Conservation (phyloP, 129 eudicot species). For the Kitagawia praeruptora region DNA sequence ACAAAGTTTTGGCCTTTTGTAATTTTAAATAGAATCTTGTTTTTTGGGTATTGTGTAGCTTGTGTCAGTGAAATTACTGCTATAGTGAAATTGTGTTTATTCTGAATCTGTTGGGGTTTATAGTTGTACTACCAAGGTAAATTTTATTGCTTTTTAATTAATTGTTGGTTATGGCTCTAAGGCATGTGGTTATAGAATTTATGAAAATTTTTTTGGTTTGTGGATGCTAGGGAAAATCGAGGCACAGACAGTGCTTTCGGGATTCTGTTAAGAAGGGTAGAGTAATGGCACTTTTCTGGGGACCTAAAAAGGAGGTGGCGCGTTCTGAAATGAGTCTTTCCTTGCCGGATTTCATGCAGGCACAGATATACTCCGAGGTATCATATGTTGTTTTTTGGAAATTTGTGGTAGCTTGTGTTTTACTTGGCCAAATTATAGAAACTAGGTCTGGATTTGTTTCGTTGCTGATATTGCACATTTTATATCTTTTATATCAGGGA, state of each 20-base stretch:
- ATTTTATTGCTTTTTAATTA: not conserved
- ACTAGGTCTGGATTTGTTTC: not conserved
- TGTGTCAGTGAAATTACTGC: not conserved
- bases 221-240: slow-evolving; percentile 33
- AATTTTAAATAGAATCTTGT: slow-evolving; percentile 5
- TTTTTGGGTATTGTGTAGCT: not conserved
- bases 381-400: not conserved
- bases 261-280: slow-evolving; percentile 22
- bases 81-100: not conserved
- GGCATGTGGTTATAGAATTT: not conserved
- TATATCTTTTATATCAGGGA: slow-evolving; percentile 32
- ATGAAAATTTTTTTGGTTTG: not conserved
- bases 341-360: slow-evolving; percentile 46
- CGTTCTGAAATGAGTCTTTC: slow-evolving; percentile 48
- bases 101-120: not conserved
- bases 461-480: not conserved
- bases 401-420: not conserved
- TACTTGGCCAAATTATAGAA: not conserved
- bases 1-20: too few relatives aligned
- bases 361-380: slow-evolving; percentile 52
- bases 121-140: not conserved
- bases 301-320: slow-evolving; percentile 49
- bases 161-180: not conserved
- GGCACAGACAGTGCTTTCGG: slow-evolving; percentile 23
- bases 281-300: slow-evolving; percentile 74